A percentile compares a stretch with the other conserved stretches of the same genome.
phyloP scores from a whole-genome alignment of 768 basidiomycete genomes.

The Boletus reticulatus region DNA sequence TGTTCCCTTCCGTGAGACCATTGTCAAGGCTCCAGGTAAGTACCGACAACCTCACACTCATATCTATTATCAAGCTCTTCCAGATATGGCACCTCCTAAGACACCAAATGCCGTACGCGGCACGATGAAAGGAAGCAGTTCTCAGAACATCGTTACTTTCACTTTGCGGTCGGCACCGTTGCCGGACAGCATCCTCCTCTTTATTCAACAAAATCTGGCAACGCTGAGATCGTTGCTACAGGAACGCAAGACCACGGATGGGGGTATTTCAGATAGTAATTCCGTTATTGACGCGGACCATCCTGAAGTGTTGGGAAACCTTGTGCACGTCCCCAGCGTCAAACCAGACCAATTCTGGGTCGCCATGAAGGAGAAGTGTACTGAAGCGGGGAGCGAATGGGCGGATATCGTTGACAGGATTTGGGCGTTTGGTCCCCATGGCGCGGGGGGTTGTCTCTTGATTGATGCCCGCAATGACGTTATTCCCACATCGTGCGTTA shows the following conservation, averaged over 20 bases:
- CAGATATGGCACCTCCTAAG: constrained; percentile 89
- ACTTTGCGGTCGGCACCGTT: constrained; percentile 82
- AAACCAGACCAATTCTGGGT: constrained; percentile 80
- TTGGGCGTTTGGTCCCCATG: constrained; percentile 92
- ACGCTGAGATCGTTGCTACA: constrained; percentile 62
- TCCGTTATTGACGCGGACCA: constrained; percentile 35
- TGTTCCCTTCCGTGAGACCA: constrained; percentile 96
- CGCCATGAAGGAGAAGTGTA: constrained; percentile 59
- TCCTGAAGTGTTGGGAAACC: constrained; percentile 52
- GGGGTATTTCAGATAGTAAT: constrained; percentile 15
- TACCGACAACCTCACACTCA: not conserved
- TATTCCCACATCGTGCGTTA: constrained; percentile 54
- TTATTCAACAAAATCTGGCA: constrained; percentile 70
- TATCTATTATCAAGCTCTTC: not conserved
- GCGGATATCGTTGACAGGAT: constrained; percentile 61
- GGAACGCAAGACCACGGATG: constrained; percentile 41
- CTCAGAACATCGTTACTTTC: constrained; percentile 73
- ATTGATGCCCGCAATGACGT: constrained; percentile 63
- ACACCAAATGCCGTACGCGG: constrained; percentile 69
- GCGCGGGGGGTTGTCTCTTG: constrained; percentile 82
- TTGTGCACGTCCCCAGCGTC: constrained; percentile 61
- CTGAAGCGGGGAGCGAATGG: constrained; percentile 79
- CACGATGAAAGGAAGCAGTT: constrained; percentile 67
- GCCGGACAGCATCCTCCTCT: constrained; percentile 66
- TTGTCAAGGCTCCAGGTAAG: constrained; percentile 72